Evolutionary conservation across 225 moss, liverwort and hornwort species (phyloP).

Genomic region (Bryum argenteum): DNA sequence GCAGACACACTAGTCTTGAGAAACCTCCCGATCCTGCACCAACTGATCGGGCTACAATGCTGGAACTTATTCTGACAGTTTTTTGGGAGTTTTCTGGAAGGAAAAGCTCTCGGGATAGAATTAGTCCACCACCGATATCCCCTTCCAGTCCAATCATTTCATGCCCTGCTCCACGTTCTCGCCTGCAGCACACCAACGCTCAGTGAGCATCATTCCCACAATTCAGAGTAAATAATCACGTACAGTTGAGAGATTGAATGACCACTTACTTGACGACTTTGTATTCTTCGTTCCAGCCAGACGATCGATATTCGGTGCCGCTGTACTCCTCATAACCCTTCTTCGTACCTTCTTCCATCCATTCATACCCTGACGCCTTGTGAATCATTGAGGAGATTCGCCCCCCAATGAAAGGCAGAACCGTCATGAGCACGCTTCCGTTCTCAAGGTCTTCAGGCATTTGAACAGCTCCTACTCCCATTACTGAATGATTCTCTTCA

Average conservation of each 20-base stretch:
- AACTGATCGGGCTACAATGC: constrained; percentile 75
- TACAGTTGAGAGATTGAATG: background rate
- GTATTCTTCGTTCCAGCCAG: constrained; percentile 76
- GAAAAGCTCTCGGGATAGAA: constrained; percentile 57
- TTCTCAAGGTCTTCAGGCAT: constrained; percentile 62
- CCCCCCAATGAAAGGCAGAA: constrained; percentile 79
- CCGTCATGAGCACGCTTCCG: constrained; percentile 42
- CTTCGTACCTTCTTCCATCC: constrained; percentile 79
- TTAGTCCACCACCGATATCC: constrained; percentile 87
- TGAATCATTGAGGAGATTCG: constrained; percentile 87
- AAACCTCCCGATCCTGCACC: constrained; percentile 95
- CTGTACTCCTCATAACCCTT: constrained; percentile 88
- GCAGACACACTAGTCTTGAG: constrained; percentile 86
- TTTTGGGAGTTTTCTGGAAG: constrained; percentile 39
- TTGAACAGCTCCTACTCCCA: constrained; percentile 51
- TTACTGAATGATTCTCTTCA: constrained; percentile 46
- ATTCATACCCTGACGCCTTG: constrained; percentile 76
- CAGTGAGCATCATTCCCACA: background rate
- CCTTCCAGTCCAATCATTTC: constrained; percentile 67
- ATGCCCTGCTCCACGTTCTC: constrained; percentile 38
- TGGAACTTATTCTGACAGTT: constrained; percentile 59
- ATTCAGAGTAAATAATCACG: background rate
- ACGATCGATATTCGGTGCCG: constrained; percentile 68
- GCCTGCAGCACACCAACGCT: constrained; percentile 16
- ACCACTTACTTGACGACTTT: constrained; percentile 63